Evolutionary conservation across 768 basidiomycete species (phyloP).

Genomic region (Termitomyces sp.): DNA sequence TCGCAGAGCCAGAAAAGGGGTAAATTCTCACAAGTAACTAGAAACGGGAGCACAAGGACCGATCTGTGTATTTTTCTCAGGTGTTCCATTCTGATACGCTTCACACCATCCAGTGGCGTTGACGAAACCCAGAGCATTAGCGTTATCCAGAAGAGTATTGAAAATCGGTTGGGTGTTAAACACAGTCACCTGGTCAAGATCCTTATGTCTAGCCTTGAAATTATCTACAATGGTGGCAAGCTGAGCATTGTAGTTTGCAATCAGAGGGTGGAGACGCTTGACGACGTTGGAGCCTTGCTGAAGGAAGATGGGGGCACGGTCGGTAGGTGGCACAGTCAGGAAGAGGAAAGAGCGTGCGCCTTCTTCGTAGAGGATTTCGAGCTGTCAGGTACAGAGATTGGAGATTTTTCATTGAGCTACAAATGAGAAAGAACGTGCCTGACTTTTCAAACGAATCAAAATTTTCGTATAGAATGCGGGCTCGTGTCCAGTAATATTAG

Average conservation of each 20-base stretch:
- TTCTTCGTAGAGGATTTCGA: slow-evolving; percentile 42
- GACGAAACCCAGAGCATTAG: slow-evolving; percentile 50
- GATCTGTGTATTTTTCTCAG: slow-evolving; percentile 48
- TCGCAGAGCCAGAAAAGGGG: not conserved
- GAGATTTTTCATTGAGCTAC: not conserved
- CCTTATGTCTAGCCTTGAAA: slow-evolving; percentile 40
- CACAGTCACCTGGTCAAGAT: slow-evolving; percentile 42
- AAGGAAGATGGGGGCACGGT: slow-evolving; percentile 47
- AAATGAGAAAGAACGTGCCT: slow-evolving; percentile 20
- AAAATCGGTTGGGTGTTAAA: slow-evolving; percentile 60
- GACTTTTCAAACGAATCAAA: slow-evolving; percentile 30
- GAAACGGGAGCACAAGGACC: slow-evolving; percentile 59
- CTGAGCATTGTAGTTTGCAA: slow-evolving; percentile 50
- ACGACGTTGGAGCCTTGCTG: slow-evolving; percentile 36
- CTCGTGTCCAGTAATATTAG: slow-evolving; percentile 31
- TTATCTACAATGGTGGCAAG: slow-evolving; percentile 32
- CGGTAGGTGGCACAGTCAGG: slow-evolving; percentile 58
- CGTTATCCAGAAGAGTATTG: slow-evolving; percentile 53
- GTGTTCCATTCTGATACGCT: slow-evolving; percentile 58
- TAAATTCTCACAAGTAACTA: slow-evolving; percentile 55
- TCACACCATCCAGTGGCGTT: slow-evolving; percentile 58
- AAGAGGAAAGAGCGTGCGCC: slow-evolving; percentile 63
- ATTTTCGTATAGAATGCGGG: slow-evolving; percentile 32
- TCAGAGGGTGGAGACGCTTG: slow-evolving; percentile 30
- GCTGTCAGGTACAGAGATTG: slow-evolving; percentile 23